A percentile compares a stretch with the other conserved stretches of the same genome.
Conservation (phyloP, 352 stramenopile genomes). For the Aphanomyces astaci region DNA sequence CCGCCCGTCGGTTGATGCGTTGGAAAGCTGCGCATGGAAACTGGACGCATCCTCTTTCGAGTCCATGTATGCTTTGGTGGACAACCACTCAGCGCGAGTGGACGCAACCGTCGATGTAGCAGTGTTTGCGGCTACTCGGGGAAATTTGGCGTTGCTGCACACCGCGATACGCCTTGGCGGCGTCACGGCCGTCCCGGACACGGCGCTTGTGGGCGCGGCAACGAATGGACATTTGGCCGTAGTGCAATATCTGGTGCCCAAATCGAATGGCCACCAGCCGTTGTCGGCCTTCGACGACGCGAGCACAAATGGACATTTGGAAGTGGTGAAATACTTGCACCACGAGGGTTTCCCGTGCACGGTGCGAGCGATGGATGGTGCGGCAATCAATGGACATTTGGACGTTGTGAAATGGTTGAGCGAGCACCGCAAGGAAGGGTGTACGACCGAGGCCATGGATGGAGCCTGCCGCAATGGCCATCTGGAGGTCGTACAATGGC, state of each 20-base stretch:
- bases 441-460: slow-evolving; percentile 19
- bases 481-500: slow-evolving; percentile 9
- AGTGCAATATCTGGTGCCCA: neutral
- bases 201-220: neutral
- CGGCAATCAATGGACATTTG: slow-evolving; percentile 2
- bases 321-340: slow-evolving; percentile 21
- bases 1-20: neutral
- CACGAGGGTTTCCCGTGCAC: neutral
- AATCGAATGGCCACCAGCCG: neutral
- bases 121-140: neutral
- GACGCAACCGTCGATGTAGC: neutral
- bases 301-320: neutral
- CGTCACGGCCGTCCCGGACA: neutral
- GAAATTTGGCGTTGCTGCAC: neutral
- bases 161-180: neutral
- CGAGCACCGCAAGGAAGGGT: slow-evolving; percentile 5
- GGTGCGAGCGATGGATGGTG: slow-evolving; percentile 1
- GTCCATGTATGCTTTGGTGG: neutral
- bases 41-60: neutral
- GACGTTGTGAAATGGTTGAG: slow-evolving; percentile 7
- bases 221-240: neutral
- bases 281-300: neutral
- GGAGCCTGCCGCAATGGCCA: slow-evolving; percentile 18
- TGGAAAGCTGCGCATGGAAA: neutral
- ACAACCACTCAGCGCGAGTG: neutral